Percentiles rank a stretch among this genome's conserved stretches.
These are phyloP conservation scores for Trametes gibbosa DNA, from an alignment of 768 basidiomycete genomes.

Conservation along the genomic window DNA sequence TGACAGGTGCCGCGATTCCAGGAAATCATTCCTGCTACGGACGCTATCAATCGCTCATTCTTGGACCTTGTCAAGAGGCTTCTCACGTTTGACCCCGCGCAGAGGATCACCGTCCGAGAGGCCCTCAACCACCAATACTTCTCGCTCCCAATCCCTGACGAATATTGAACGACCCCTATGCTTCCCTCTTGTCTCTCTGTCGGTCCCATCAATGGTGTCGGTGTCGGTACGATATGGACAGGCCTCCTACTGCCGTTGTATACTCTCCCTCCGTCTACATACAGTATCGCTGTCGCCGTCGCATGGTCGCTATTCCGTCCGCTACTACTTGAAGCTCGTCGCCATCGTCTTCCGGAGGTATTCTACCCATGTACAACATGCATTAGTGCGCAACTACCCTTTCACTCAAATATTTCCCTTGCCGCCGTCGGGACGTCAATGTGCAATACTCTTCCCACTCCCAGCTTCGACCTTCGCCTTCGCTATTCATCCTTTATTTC, in stretches of 20 bases:
- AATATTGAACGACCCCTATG: constrained; percentile 46
- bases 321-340: constrained; percentile 19
- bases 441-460: not conserved
- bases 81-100: constrained; percentile 85
- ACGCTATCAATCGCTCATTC: constrained; percentile 75
- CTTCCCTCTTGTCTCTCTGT: constrained; percentile 4
- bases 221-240: constrained; percentile 25
- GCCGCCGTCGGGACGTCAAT: not conserved
- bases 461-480: not conserved
- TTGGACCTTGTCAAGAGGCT: constrained; percentile 84
- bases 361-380: constrained; percentile 29
- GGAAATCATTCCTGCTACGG: constrained; percentile 83
- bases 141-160: constrained; percentile 60
- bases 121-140: constrained; percentile 91
- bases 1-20: constrained; percentile 30
- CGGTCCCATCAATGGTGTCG: constrained; percentile 16
- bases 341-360: constrained; percentile 24
- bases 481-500: not conserved
- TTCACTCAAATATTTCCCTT: constrained; percentile 6
- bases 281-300: constrained; percentile 26
- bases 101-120: constrained; percentile 84
- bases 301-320: constrained; percentile 25
- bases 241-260: constrained; percentile 25
- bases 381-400: constrained; percentile 27
- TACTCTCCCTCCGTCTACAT: constrained; percentile 23